phyloP scores from a whole-genome alignment of 1,139 yeast species.

The Sugiyamaella grinbergsii region DNA sequence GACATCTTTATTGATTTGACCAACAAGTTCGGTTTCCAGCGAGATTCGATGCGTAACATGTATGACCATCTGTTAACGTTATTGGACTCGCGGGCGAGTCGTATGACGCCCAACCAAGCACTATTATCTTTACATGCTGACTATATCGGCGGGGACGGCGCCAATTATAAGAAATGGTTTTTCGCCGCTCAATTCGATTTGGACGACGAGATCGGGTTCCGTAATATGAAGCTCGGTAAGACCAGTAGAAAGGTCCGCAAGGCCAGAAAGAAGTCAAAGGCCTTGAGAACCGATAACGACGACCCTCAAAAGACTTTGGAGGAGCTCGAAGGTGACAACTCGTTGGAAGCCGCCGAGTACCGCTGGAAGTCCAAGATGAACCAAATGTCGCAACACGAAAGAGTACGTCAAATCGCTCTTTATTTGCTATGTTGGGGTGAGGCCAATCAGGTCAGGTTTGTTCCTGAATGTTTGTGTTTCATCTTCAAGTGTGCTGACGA shows the following conservation, averaged over 20 bases:
- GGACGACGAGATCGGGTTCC: slow-evolving; percentile 78
- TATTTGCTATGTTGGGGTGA: slow-evolving; percentile 97
- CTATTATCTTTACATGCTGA: slow-evolving; percentile 91
- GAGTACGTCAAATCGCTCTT: slow-evolving; percentile 87
- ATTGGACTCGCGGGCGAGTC: slow-evolving; percentile 91
- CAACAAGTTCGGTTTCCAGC: slow-evolving; percentile 93
- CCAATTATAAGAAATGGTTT: slow-evolving; percentile 94
- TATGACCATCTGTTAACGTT: slow-evolving; percentile 93
- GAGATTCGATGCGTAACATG: slow-evolving; percentile 96
- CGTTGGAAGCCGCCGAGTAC: slow-evolving; percentile 76
- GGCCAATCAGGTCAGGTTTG: slow-evolving; percentile 94
- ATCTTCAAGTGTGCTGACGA: slow-evolving; percentile 92
- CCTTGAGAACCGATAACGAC: slow-evolving; percentile 53
- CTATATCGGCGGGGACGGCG: slow-evolving; percentile 91
- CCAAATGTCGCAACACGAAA: slow-evolving; percentile 66
- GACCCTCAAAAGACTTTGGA: slow-evolving; percentile 61
- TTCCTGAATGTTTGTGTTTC: slow-evolving; percentile 90
- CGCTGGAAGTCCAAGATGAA: slow-evolving; percentile 85
- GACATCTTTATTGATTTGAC: slow-evolving; percentile 88
- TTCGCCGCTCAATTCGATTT: slow-evolving; percentile 89
- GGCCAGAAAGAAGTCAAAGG: slow-evolving; percentile 62
- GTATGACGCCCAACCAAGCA: slow-evolving; percentile 97
- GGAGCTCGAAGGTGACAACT: slow-evolving; percentile 85
- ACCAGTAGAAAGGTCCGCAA: slow-evolving; percentile 56
- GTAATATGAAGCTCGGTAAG: slow-evolving; percentile 79